Evolutionary conservation across 192 early-diverging fungal genomes (phyloP).

Genomic region (Backusella liffmaniae): DNA sequence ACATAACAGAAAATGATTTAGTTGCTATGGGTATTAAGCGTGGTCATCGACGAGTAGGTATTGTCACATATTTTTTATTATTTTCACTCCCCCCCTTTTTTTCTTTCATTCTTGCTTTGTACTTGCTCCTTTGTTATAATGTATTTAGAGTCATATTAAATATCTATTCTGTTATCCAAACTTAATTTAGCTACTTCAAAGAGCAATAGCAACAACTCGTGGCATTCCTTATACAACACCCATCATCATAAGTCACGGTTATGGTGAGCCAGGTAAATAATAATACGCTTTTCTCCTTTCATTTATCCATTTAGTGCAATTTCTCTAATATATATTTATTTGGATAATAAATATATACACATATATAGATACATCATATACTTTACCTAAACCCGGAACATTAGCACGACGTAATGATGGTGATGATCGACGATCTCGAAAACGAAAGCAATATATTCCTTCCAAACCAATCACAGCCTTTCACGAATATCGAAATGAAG

Average conservation of each 20-base stretch:
- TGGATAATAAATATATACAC: neutral
- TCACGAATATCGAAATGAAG: conserved; percentile 5
- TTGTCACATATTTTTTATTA: neutral
- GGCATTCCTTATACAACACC: conserved; percentile 7
- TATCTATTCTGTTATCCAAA: neutral
- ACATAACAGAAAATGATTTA: conserved; percentile 39
- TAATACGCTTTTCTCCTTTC: neutral
- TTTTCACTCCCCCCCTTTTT: neutral
- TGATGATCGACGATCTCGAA: neutral
- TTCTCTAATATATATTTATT: neutral
- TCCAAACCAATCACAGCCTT: neutral
- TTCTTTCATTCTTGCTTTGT: neutral
- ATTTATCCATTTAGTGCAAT: neutral
- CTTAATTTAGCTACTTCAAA: conserved; percentile 35
- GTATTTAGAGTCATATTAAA: neutral
- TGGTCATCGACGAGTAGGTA: conserved; percentile 42
- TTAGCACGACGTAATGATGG: neutral
- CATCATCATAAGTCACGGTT: neutral
- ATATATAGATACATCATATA: neutral
- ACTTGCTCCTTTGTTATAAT: neutral
- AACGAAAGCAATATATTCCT: conserved; percentile 4
- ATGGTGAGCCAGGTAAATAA: conserved; percentile 10
- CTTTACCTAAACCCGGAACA: conserved; percentile 15
- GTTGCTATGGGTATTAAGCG: conserved; percentile 34
- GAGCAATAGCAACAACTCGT: conserved; percentile 17